Percentiles rank a stretch among this genome's conserved stretches.
These are phyloP conservation scores for Dipodascus geniculatus DNA, from an alignment of 805 yeast genomes.

Conservation along the genomic window DNA sequence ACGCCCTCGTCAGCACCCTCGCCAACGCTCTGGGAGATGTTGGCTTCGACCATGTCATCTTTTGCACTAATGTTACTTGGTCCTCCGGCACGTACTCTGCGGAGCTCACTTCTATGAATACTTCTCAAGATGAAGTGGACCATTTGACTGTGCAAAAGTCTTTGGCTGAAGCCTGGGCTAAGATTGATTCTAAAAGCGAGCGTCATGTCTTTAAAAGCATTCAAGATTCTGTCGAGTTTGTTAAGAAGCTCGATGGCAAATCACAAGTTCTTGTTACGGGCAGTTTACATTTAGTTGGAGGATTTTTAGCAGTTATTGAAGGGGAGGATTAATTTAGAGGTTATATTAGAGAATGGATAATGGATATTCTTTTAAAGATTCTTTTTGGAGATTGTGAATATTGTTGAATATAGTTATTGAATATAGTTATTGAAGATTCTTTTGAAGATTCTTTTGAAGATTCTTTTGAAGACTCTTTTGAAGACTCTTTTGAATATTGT, in stretches of 20 bases:
- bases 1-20: slow-evolving; percentile 45
- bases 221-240: slow-evolving; percentile 54
- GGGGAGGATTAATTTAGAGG: slow-evolving; percentile 15
- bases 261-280: slow-evolving; percentile 86
- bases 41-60: slow-evolving; percentile 63
- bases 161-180: slow-evolving; percentile 59
- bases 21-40: slow-evolving; percentile 31
- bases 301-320: slow-evolving; percentile 77
- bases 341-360: slow-evolving; percentile 1
- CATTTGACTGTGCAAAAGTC: slow-evolving; percentile 69
- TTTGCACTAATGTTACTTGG: slow-evolving; percentile 91
- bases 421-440: too few species aligned
- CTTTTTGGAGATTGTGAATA: too few species aligned
- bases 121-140: slow-evolving; percentile 66
- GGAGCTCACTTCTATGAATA: slow-evolving; percentile 79
- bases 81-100: slow-evolving; percentile 56
- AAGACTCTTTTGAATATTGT: too few species aligned
- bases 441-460: too few species aligned
- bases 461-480: too few species aligned
- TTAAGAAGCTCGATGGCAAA: slow-evolving; percentile 30
- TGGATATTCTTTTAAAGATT: background rate
- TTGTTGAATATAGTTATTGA: too few species aligned
- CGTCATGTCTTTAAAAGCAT: slow-evolving; percentile 57
- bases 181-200: slow-evolving; percentile 32
- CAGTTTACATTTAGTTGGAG: slow-evolving; percentile 89